These are phyloP conservation scores for Lachancea dasiensis DNA, from an alignment of 805 yeast genomes.

Conservation along the genomic window DNA sequence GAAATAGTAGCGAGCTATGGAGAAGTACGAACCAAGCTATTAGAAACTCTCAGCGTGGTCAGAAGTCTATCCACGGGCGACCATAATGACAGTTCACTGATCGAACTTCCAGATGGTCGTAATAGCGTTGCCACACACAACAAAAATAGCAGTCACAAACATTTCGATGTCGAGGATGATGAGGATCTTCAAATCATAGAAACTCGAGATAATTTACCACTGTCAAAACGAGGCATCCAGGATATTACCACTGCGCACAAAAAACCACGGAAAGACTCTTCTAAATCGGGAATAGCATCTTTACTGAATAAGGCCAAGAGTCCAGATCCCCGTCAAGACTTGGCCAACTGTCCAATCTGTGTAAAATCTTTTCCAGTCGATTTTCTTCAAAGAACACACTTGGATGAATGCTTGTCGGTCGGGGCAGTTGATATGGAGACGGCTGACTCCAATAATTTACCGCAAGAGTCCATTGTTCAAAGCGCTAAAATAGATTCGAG, in stretches of 20 bases:
- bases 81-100: conserved; percentile 17
- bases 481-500: no score
- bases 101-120: conserved; percentile 30
- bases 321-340: conserved; percentile 10
- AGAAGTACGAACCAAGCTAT: conserved; percentile 36
- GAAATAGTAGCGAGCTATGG: conserved; percentile 56
- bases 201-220: conserved; percentile 23
- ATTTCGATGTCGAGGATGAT: conserved; percentile 20
- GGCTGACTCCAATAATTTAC: no score
- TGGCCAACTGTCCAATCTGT: conserved; percentile 68
- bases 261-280: conserved; percentile 3
- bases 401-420: conserved; percentile 50
- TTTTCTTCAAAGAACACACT: conserved; percentile 52
- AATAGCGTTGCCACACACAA: no score
- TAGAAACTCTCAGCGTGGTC: conserved; percentile 26
- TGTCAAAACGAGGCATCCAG: conserved; percentile 7
- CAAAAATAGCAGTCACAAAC: background rate
- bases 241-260: background rate
- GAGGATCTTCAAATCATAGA: conserved; percentile 30
- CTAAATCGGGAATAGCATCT: conserved; percentile 2
- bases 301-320: conserved; percentile 12
- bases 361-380: conserved; percentile 45
- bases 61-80: background rate
- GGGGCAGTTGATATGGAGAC: conserved; percentile 13
- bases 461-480: background rate